Evolutionary conservation across 805 yeast genomes (phyloP), one percentile per base, ranked within the genome.

Genomic region (Nakazawaea laoshanensis): DNA sequence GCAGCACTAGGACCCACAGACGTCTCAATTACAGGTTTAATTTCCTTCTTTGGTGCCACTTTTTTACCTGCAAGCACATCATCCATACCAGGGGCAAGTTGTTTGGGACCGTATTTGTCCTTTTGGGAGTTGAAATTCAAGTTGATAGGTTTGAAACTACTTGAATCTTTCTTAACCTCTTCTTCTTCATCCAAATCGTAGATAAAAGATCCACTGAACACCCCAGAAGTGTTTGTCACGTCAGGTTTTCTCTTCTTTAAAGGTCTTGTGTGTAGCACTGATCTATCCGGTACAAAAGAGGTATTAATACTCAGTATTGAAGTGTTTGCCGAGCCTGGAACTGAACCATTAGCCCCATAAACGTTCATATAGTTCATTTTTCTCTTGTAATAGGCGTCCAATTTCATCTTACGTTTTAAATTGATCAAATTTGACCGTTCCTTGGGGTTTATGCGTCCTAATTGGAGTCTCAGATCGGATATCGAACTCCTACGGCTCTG

Each of bases 281-380:
- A n/a, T n/a, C n/a, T n/a, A n/a, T n/a, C n/a, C 1, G 38, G 33
- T 17, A 22, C 23, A 20, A 34, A 34, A 4, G 29, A 29, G 8
- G 37, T 21, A 12, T 28, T 29, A 4, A 4, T 14, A 19, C 28
- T 20, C 22, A 24, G 17, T 4, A 19, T 11, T 8, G 33, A 8
- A 12, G 10, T 23, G 22, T 33, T 33, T 11, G 28, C 27, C 11
- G 16, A 12, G n/a, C n/a, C n/a, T n/a, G n/a, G n/a, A n/a, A n/a
- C n/a, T 7, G 12, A 8, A 19, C 24, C 11, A 17, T 24, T 33
- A 19, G 30, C 31, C 15, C 27, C 30, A 14, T 30, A 35, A 19
- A 30, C 26, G 23, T 30, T 35, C 35, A 35, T 22, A 23, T 35
- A 35, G n/a, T 35, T 35, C 38, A 35, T 35, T 17, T 30, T 35